Evolutionary conservation across 139 green algal species (phyloP).

Genomic region (Chlamydomonas sphaeroides): DNA sequence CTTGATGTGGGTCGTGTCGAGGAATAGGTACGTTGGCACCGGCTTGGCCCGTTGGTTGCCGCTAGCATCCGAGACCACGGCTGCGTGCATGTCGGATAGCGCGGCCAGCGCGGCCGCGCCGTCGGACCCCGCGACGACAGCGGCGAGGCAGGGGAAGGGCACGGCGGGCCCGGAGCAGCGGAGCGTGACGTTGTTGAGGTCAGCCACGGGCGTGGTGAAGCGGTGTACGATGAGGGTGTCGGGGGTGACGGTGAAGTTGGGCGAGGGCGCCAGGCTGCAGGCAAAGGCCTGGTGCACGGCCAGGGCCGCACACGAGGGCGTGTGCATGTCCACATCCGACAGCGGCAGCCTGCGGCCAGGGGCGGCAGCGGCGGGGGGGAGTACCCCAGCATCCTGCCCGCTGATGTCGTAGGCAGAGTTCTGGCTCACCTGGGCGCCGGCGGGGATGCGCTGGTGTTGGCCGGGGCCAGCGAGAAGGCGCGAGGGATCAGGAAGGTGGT

Average conservation of each 20-base stretch:
- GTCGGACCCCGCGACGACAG: not conserved
- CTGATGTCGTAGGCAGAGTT: too few relatives aligned
- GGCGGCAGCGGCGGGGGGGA: too few relatives aligned
- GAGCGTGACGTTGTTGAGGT: not conserved
- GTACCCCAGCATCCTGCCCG: too few relatives aligned
- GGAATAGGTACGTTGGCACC: too few relatives aligned
- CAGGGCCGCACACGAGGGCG: not conserved
- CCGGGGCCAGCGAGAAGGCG: not conserved
- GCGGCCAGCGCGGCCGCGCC: not conserved
- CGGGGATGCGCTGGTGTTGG: too few relatives aligned
- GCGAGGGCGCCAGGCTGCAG: not conserved
- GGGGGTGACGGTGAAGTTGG: conserved; percentile 2
- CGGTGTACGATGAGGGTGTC: not conserved
- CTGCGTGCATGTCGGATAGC: not conserved
- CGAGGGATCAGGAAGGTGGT: not conserved
- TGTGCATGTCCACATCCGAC: not conserved
- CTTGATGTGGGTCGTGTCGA: too few relatives aligned
- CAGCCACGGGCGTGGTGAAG: not conserved
- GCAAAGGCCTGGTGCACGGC: not conserved
- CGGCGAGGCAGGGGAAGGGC: not conserved
- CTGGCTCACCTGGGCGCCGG: too few relatives aligned
- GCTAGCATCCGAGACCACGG: too few relatives aligned
- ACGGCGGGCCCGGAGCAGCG: not conserved
- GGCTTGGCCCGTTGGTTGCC: too few relatives aligned
- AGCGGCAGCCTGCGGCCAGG: not conserved